Conservation (phyloP, 1,139 yeast genomes). For the Saccharomycopsis hybrid region DNA sequence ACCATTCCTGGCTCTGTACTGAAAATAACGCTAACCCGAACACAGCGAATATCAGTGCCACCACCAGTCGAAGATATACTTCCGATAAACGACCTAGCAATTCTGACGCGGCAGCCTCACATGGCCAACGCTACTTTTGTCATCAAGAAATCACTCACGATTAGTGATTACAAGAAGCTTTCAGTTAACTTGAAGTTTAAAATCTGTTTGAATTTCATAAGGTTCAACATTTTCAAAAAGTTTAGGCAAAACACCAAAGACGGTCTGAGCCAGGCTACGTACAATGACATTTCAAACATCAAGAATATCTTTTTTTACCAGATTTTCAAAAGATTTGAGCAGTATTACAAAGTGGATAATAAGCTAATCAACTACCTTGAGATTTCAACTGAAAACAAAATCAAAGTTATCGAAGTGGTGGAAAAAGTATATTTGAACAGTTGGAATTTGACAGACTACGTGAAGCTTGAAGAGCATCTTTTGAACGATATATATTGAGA, state of each 20-base stretch:
- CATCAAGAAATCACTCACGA: constrained; percentile 6
- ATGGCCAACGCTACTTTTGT: neutral
- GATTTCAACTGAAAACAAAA: constrained; percentile 4
- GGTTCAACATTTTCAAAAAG: constrained; percentile 14
- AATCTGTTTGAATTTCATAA: constrained; percentile 17
- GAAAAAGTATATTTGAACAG: constrained; percentile 17
- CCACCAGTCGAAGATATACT: no score
- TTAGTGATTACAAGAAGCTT: constrained; percentile 7
- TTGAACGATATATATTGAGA: neutral
- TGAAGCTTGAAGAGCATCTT: neutral
- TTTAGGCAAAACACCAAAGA: neutral
- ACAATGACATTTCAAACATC: neutral
- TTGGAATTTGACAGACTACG: constrained; percentile 10
- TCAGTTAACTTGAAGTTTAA: constrained; percentile 15
- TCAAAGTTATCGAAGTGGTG: constrained; percentile 12
- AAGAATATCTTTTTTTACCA: constrained; percentile 19
- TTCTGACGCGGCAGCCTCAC: no score
- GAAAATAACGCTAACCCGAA: no score
- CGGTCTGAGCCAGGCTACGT: neutral
- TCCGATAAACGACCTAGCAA: no score
- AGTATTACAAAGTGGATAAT: constrained; percentile 12
- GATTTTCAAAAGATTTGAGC: constrained; percentile 17
- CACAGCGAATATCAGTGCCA: no score
- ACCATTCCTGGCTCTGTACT: no score
- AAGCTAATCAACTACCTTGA: constrained; percentile 1